Percentiles rank a stretch among this genome's conserved stretches.
Conservation (phyloP, 495 filamentous ascomycete species). For the Aspergillus egyptiacus region DNA sequence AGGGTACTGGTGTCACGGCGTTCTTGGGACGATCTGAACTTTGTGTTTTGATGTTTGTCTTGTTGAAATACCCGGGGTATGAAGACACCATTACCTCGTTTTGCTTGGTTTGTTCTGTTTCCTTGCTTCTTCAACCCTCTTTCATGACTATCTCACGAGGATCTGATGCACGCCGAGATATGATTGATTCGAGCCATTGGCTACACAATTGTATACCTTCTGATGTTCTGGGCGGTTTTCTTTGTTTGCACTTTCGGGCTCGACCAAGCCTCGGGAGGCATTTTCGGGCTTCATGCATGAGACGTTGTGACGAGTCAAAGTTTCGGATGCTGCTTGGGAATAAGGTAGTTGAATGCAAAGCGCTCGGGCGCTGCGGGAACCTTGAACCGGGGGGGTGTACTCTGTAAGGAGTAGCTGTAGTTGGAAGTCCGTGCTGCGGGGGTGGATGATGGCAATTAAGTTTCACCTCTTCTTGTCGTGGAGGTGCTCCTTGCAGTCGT, state of each 20-base stretch:
- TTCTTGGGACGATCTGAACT: constrained; percentile 22
- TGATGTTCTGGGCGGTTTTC: constrained; percentile 8
- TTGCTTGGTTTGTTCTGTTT: constrained; percentile 15
- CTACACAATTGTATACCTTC: constrained; percentile 14
- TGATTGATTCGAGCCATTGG: constrained; percentile 8
- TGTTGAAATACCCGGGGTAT: constrained; percentile 5
- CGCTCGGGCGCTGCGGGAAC: constrained; percentile 3
- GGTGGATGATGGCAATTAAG: too few relatives aligned
- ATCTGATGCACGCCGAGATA: constrained; percentile 17
- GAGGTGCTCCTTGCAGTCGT: too few relatives aligned
- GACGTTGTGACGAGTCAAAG: constrained; percentile 20
- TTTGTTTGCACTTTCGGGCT: constrained; percentile 7
- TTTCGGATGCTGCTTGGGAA: background rate
- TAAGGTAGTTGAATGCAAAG: constrained; percentile 12
- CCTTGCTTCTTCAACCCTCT: constrained; percentile 5
- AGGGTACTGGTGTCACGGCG: constrained; percentile 26
- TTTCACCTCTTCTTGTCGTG: too few relatives aligned
- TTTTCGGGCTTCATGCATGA: constrained; percentile 26
- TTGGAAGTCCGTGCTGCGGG: too few relatives aligned
- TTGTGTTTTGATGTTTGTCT: constrained; percentile 8
- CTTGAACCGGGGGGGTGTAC: background rate
- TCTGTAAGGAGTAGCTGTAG: constrained; percentile 9
- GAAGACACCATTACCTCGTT: constrained; percentile 5
- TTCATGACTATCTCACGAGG: constrained; percentile 14
- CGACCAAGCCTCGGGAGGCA: constrained; percentile 15